phyloP scores from a whole-genome alignment of 257 asterid species.

The Orobanche coerulescens region DNA sequence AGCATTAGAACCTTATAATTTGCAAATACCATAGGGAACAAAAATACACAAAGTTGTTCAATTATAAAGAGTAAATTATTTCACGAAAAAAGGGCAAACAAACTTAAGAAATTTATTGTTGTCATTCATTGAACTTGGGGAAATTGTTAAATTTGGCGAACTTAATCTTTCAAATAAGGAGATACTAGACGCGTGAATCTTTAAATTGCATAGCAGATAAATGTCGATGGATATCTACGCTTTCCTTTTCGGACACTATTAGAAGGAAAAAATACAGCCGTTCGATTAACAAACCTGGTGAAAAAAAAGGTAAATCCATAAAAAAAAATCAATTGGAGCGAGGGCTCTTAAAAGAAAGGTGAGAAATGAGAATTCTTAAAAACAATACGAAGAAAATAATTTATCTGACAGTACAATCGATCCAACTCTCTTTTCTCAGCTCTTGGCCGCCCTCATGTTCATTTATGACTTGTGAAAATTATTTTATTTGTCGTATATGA shows the following conservation, averaged over 20 bases:
- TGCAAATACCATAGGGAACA: background rate
- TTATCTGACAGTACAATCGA: no score
- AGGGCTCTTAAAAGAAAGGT: no score
- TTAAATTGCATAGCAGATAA: conserved; percentile 64
- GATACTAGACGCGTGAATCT: conserved; percentile 1
- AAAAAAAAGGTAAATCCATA: no score
- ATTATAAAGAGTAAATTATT: background rate
- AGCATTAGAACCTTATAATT: background rate
- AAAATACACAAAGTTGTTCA: background rate
- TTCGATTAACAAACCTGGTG: no score
- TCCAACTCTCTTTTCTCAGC: no score
- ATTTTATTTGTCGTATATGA: no score
- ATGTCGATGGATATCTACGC: conserved; percentile 82
- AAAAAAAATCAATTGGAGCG: no score
- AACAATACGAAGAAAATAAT: no score
- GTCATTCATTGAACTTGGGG: background rate
- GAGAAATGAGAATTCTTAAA: no score
- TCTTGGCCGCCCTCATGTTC: no score
- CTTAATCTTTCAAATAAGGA: conserved; percentile 12
- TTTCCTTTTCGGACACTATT: conserved; percentile 83
- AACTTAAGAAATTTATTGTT: background rate
- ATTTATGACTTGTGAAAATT: no score
- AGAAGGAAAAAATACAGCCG: no score
- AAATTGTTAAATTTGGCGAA: conserved; percentile 1
- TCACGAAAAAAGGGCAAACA: background rate